These are phyloP conservation scores for Kodamaea neixiangensis DNA, from an alignment of 805 yeast species.

Conservation along the genomic window DNA sequence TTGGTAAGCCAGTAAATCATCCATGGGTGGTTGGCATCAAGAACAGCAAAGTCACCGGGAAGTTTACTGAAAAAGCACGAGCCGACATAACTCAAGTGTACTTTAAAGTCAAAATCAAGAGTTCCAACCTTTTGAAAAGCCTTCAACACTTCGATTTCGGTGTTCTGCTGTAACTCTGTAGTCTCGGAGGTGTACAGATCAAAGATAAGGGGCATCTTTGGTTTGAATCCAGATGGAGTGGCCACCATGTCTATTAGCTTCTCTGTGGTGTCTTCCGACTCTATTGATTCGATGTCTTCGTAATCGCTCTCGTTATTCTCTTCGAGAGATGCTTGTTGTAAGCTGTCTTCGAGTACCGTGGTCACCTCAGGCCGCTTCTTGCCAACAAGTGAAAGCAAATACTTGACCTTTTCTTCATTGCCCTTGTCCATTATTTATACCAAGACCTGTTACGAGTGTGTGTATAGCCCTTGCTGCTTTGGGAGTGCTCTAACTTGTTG, in stretches of 20 bases:
- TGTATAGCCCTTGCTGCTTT: conserved; percentile 1
- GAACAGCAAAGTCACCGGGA: conserved; percentile 50
- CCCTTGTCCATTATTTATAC: conserved; percentile 14
- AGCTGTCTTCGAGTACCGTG: background rate
- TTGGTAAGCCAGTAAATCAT: conserved; percentile 81
- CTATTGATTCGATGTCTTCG: conserved; percentile 20
- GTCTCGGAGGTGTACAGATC: conserved; percentile 16
- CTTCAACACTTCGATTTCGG: conserved; percentile 13
- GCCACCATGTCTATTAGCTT: conserved; percentile 5
- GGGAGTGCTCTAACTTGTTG: background rate
- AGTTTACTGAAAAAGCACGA: conserved; percentile 44
- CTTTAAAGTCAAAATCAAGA: conserved; percentile 15
- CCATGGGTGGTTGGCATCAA: conserved; percentile 96
- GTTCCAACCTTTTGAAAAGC: conserved; percentile 7
- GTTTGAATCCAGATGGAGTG: conserved; percentile 10
- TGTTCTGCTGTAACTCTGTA: conserved; percentile 12
- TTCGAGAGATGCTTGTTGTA: conserved; percentile 9
- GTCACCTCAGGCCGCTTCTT: background rate
- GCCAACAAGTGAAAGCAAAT: conserved; percentile 6
- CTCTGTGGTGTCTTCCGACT: background rate
- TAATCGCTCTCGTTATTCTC: conserved; percentile 15
- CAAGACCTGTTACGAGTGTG: background rate
- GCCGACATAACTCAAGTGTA: conserved; percentile 48
- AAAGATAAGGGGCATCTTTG: conserved; percentile 4
- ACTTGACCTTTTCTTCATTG: conserved; percentile 11